phyloP scores from a whole-genome alignment of 73 alveolate species.

The Paramecium pentaurelia region DNA sequence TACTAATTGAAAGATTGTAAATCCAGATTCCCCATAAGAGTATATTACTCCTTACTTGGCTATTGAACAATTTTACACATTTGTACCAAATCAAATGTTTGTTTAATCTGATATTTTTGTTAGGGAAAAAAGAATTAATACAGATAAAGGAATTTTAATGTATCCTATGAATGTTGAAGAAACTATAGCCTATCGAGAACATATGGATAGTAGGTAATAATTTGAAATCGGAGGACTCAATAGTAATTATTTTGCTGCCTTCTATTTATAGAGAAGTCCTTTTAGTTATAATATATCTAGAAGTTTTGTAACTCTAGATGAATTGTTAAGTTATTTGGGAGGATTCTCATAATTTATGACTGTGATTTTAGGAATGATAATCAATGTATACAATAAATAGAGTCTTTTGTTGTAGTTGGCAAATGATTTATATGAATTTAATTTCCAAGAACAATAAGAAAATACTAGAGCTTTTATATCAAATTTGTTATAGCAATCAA shows the following conservation, averaged over 20 bases:
- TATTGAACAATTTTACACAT: neutral
- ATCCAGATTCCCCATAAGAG: neutral
- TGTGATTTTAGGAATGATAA: neutral
- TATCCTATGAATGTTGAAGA: neutral
- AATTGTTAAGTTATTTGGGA: slow-evolving; percentile 26
- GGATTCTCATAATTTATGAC: slow-evolving; percentile 50
- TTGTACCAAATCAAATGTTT: slow-evolving; percentile 51
- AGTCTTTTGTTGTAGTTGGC: neutral
- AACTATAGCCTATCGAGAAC: neutral
- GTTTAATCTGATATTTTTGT: slow-evolving; percentile 57
- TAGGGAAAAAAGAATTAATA: neutral
- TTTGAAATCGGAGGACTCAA: neutral
- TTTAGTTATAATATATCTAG: neutral
- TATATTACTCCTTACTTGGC: neutral
- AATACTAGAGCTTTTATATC: neutral
- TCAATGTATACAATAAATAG: neutral
- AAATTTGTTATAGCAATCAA: neutral
- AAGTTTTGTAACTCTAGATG: slow-evolving; percentile 5
- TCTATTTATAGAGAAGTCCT: slow-evolving; percentile 41
- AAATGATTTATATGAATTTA: slow-evolving; percentile 25
- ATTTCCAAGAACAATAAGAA: neutral
- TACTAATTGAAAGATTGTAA: neutral
- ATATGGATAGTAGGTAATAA: slow-evolving; percentile 16
- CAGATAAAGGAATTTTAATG: slow-evolving; percentile 38
- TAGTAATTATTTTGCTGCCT: neutral